Base-by-base conservation (phyloP, 1,139 yeast species). In the Yarrowia galli region DNA sequence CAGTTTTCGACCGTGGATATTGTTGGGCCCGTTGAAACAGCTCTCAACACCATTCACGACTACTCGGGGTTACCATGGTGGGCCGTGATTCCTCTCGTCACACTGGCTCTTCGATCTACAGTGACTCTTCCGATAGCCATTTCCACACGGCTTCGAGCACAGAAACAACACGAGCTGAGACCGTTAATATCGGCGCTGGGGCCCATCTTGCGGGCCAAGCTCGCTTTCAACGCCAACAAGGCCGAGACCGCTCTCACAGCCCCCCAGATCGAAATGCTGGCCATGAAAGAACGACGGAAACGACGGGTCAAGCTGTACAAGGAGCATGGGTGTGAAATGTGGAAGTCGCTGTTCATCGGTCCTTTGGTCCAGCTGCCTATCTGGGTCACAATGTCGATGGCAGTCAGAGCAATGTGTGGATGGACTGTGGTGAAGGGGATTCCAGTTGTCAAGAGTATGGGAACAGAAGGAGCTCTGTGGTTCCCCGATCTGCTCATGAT, bases 341-440 rank as follows among this genome's bases (percentile, higher is more conserved):
- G 96, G 93, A 92, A 92, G 75, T 88, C 90, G 73, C 79, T 87
- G 69, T 75, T 88, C 1, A 75, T 91, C 61, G 74, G 82, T 38
- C 98, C 98, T 0, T 80, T 87, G 0, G 85, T 90, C 25, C 98
- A 93, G 75, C 82, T 93, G 36, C 98, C 98, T 0, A 77, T 92
- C n/a, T 93, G 97, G 97, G 82, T 92, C 3, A 82, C 88, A 1
- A 82, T 92, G 83, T 89, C 96, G 12, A 80, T 89, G 73, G 88
- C 93, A 0, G 85, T 92, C 74, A 83, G 98, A 71, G 85, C 88
- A 67, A 79, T 91, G 72, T 87, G 92, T 64, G 96, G 95, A 0
- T 89, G 92, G 91, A 79, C 85, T 22, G 74, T 75, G 68, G 56
- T 75, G 67, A 69, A 76, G 70, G 73, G 80, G 70, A 66, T 81